Evolutionary conservation across 139 green algal species (phyloP), one percentile per base, ranked within the genome.

Genomic region (Auxenochlorella protothecoides): DNA sequence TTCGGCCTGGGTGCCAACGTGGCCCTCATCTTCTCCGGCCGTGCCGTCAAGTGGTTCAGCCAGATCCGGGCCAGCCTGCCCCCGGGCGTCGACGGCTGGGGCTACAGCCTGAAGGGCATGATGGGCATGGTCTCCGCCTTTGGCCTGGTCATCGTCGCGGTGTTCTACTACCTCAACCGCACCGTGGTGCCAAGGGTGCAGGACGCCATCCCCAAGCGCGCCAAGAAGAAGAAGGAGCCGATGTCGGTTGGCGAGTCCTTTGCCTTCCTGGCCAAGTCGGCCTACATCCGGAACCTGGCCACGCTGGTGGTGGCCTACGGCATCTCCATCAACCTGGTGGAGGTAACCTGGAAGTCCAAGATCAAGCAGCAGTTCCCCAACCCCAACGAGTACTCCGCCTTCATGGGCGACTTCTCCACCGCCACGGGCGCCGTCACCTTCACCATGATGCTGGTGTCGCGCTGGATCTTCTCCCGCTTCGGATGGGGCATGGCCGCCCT

Each of bases 291-390:
- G 67, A 88, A 97, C 87, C 83, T 99, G 71, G 94, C 94, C 63
- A 90, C 79, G 8, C 86, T 99, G 74, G 92, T 97, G 72, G 92
- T 98, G 53, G 86, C 91, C 5, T 99, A 99, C 73, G 94, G 94
- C 76, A 96, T 99, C 77, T 94, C 84, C 76, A 99, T 99, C 84
- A 99, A 99, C 89, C 82, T 99, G 84, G 94, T 99, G 62, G 94
- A 99, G 87, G 94, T 99, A 61, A 99, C 94, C 53, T 99, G 94
- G 94, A 99, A 99, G 89, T 87, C 85, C 81, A 98, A 99, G 89
- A 92, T 99, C 81, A 99, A 99, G 92, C 89, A 89, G 7, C 94
- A 98, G 91, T 98, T 97, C 84, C 93, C 91, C 78, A 96, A 97
- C 87, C 91, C 92, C 79, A 96, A 97, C 80, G 89, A 97, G 73